These are phyloP conservation scores for Verticillium nubilum DNA, from an alignment of 2,329 filamentous ascomycete species.

Conservation along the genomic window DNA sequence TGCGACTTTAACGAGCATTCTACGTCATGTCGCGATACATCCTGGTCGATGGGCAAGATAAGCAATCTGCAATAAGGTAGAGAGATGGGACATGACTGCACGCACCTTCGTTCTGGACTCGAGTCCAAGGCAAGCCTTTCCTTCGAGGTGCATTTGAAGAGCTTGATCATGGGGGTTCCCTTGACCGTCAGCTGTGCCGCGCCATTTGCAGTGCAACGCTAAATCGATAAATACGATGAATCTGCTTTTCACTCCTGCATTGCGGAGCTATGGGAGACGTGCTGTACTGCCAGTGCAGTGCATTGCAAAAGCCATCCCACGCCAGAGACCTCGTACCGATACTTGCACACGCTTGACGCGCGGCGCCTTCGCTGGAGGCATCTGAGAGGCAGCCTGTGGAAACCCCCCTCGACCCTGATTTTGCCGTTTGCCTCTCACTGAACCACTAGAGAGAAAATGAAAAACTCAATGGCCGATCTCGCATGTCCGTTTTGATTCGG, in stretches of 20 bases:
- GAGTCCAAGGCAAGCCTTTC: no score
- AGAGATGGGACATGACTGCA: background rate
- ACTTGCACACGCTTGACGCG: background rate
- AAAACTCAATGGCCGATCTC: background rate
- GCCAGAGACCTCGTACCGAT: background rate
- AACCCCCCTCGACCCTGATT: background rate
- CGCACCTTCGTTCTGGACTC: background rate
- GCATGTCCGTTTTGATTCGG: background rate
- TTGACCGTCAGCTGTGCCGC: no score
- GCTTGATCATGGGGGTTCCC: no score
- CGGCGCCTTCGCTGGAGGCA: background rate
- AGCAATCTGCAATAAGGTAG: background rate
- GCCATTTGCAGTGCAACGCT: background rate
- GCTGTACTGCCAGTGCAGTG: no score
- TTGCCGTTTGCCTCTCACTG: background rate
- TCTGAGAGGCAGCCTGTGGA: background rate
- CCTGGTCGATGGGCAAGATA: background rate
- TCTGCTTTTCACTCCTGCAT: background rate
- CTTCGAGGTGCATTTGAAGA: no score
- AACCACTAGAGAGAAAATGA: background rate
- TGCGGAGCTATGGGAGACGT: background rate
- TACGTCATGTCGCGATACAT: background rate
- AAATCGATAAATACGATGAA: background rate
- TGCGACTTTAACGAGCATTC: background rate
- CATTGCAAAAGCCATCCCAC: background rate